Percentiles rank a stretch among this genome's conserved stretches.
phyloP scores from a whole-genome alignment of 371 early-diverging fungal species.

The Apophysomyces variabilis region DNA sequence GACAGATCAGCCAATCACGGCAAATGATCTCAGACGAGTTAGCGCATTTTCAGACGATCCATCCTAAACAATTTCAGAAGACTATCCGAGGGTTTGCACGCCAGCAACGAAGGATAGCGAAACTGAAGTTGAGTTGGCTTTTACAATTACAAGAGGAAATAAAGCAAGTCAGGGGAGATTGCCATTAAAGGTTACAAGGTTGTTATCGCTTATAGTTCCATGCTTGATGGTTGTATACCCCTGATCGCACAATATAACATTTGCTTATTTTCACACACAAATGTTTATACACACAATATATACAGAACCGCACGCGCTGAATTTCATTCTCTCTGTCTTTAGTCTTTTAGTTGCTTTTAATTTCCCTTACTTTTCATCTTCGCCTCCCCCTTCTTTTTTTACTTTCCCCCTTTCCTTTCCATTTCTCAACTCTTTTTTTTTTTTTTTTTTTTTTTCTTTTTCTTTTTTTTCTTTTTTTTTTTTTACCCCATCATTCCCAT shows the following conservation, averaged over 20 bases:
- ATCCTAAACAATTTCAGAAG: slow-evolving; percentile 31
- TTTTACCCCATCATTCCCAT: too few relatives aligned
- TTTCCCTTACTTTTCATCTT: not conserved
- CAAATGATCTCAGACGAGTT: slow-evolving; percentile 52
- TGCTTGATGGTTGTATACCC: slow-evolving; percentile 11
- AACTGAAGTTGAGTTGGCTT: slow-evolving; percentile 22
- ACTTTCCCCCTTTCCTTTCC: slow-evolving; percentile 21
- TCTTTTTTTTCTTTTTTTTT: too few relatives aligned
- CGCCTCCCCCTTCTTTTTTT: not conserved
- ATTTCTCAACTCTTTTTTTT: slow-evolving; percentile 14
- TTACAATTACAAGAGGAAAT: slow-evolving; percentile 9
- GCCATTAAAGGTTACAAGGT: not conserved
- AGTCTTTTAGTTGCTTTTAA: not conserved
- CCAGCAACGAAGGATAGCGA: slow-evolving; percentile 25
- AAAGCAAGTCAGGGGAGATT: slow-evolving; percentile 3
- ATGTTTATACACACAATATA: not conserved
- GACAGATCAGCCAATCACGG: slow-evolving; percentile 47
- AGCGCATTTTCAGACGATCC: slow-evolving; percentile 46
- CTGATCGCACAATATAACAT: slow-evolving; percentile 7
- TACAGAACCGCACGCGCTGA: not conserved
- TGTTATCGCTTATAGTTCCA: not conserved
- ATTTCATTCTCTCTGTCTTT: not conserved
- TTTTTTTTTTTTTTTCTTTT: not conserved
- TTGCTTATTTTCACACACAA: not conserved
- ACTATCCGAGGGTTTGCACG: slow-evolving; percentile 17